Base-by-base conservation (phyloP, 2,329 filamentous ascomycete genomes). In the Gnomoniopsis sp. region DNA sequence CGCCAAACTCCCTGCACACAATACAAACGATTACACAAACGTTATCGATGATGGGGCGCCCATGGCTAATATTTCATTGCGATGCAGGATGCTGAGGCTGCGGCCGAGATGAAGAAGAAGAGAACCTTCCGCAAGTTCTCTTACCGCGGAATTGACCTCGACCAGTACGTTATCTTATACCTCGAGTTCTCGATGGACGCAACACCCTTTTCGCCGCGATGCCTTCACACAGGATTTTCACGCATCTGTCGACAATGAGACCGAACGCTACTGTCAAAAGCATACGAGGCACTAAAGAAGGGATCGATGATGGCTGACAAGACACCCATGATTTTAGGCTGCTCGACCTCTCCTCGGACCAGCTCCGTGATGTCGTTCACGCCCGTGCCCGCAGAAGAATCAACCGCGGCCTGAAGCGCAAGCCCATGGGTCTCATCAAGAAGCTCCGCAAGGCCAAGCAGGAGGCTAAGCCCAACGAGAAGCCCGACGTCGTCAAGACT, bases 371-470 rank as follows among this genome's bases (percentile, higher is more conserved):
- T 89, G 91, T 99, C 79, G 93, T 99, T 75, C 95, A 99, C 86
- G 95, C 95, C 75, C 95, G 95, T 79, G 95, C 95, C 77, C 93
- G 95, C 78, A 89, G 95, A 80, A 88, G 96, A 79, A 98, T 99
- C 90, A 98, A 98, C 90, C 93, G 95, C 71, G 95, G 95, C 75
- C 89, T 99, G 74, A 99, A 98, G 90, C 93, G 95, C 85, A 96
- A 96, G 87, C 95, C 95, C 74, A 98, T 99, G 95, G 95, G 95
- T 73, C 86, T 99, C 75, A 98, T 99, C 88, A 98, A 98, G 91
- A 99, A 99, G 89, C 91, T 99, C 75, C 93, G 95, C 80, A 98
- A 97, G 87, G 89, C 95, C 71, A 97, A 97, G 89, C 91, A 96
- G 82, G 92, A 96, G 84, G 93, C 93, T 72, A 91, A 91, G 85